phyloP scores from a whole-genome alignment of 2,329 filamentous ascomycete genomes.

The Penicillium sp. region DNA sequence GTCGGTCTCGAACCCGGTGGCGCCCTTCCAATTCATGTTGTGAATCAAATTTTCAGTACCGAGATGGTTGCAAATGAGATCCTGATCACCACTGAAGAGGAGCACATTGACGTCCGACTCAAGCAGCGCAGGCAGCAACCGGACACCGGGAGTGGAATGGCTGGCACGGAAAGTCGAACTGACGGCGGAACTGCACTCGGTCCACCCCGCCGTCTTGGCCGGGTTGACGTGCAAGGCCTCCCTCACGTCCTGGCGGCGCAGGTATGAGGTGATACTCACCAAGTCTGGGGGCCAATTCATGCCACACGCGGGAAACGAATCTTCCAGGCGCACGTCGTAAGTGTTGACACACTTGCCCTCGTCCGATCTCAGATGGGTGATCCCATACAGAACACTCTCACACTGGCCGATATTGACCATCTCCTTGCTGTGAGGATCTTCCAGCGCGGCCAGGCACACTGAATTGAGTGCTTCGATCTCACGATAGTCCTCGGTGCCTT shows the following conservation, averaged over 20 bases:
- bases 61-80: conserved; percentile 94
- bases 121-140: conserved; percentile 71
- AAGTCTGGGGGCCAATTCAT: conserved; percentile 98
- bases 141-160: conserved; percentile 66
- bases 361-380: conserved; percentile 61
- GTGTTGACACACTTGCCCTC: conserved; percentile 74
- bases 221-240: conserved; percentile 73
- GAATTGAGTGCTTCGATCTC: conserved; percentile 63
- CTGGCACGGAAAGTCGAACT: conserved; percentile 62
- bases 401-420: conserved; percentile 65
- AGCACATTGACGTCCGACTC: conserved; percentile 66
- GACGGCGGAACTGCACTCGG: conserved; percentile 80
- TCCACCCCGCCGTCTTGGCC: conserved; percentile 82
- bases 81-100: conserved; percentile 87
- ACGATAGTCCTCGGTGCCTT: conserved; percentile 58
- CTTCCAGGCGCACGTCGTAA: conserved; percentile 88
- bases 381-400: conserved; percentile 67
- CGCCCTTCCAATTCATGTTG: conserved; percentile 86
- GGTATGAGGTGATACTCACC: conserved; percentile 68
- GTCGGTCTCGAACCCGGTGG: conserved; percentile 80
- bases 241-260: conserved; percentile 73
- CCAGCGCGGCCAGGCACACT: conserved; percentile 59
- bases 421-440: conserved; percentile 52
- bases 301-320: conserved; percentile 76
- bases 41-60: conserved; percentile 88